These are phyloP conservation scores for Neonectria faginata DNA, from an alignment of 2,329 filamentous ascomycete species.

Conservation along the genomic window DNA sequence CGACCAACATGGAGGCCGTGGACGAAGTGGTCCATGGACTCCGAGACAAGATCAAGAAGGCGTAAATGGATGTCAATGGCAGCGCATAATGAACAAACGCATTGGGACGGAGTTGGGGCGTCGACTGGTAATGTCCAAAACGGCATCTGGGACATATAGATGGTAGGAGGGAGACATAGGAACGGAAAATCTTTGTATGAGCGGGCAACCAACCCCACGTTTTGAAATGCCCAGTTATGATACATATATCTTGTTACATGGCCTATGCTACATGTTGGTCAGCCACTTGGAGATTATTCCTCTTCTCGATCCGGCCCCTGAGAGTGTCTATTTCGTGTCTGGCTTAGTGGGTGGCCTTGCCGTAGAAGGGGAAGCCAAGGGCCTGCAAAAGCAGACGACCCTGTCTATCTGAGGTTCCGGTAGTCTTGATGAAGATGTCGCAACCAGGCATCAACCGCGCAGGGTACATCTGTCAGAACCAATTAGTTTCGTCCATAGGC, in stretches of 20 bases:
- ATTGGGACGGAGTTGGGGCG: constrained; percentile 54
- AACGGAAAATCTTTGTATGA: constrained; percentile 30
- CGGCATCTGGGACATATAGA: constrained; percentile 10
- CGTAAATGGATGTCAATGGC: constrained; percentile 27
- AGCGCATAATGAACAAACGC: constrained; percentile 40
- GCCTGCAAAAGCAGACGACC: constrained; percentile 75
- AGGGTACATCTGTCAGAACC: constrained; percentile 64
- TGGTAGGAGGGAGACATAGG: constrained; percentile 12
- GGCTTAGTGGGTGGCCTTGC: constrained; percentile 67
- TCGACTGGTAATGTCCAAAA: constrained; percentile 23
- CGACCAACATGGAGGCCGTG: constrained; percentile 86
- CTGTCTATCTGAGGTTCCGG: constrained; percentile 86
- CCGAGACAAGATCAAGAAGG: constrained; percentile 62
- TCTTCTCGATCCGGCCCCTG: constrained; percentile 23
- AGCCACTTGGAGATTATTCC: constrained; percentile 36
- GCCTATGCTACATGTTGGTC: constrained; percentile 45
- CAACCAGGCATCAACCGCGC: constrained; percentile 84
- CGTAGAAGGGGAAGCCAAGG: constrained; percentile 76
- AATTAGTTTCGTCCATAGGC: constrained; percentile 15
- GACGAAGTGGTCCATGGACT: constrained; percentile 79
- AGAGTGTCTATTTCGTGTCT: constrained; percentile 15
- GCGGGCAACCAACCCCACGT: constrained; percentile 33
- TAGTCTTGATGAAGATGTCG: constrained; percentile 85
- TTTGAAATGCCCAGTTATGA: constrained; percentile 45
- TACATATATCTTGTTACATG: constrained; percentile 53